Evolutionary conservation across 2,329 filamentous ascomycete species (phyloP), one percentile per base, ranked within the genome.

Genomic region (Kalmusia sp.): DNA sequence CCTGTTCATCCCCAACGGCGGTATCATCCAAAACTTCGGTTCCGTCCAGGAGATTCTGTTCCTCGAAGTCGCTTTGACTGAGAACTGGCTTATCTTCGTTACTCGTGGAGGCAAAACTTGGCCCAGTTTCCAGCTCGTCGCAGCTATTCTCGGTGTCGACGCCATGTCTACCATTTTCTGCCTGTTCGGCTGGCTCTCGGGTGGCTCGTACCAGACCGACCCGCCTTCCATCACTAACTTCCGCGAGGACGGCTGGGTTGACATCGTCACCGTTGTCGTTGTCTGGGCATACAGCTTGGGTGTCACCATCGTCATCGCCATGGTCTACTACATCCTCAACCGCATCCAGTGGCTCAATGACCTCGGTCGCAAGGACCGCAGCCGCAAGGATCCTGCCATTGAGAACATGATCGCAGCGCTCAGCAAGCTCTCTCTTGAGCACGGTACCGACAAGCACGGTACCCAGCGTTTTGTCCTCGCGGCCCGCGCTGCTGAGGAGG

Each of bases 21-120:
- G 89, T 80, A 80, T 92, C 67, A 85, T 92, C 68, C 83, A 90
- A 78, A 88, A 89, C 79, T 91, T 84, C 68, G 89, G 88, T 72
- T 86, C 85, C 65, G 82, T 90, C 59, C 88, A 92, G 78, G 87
- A 89, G 68, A 87, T 91, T 54, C 75, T 82, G 61, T 81, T 82
- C 78, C 77, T 82, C 53, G 78, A 82, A 64, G 73, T 82, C 54
- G 76, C 79, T 17, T 77, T 82, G 47, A 82, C 79, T 56, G 79
- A 81, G 74, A 82, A 82, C 71, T 82, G 79, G 79, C 76, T 82
- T 53, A 82, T 82, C 71, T 82, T 82, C 72, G 79, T 82, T 62
- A 82, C 79, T 52, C 79, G 79, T 73, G 79, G 89, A 70, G 86
- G 84, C 64, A 82, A 86, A 76, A 91, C 89, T 24, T 88, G 84